These are phyloP conservation scores for Backusella macrospora DNA, from an alignment of 192 early-diverging fungal genomes.

Conservation along the genomic window DNA sequence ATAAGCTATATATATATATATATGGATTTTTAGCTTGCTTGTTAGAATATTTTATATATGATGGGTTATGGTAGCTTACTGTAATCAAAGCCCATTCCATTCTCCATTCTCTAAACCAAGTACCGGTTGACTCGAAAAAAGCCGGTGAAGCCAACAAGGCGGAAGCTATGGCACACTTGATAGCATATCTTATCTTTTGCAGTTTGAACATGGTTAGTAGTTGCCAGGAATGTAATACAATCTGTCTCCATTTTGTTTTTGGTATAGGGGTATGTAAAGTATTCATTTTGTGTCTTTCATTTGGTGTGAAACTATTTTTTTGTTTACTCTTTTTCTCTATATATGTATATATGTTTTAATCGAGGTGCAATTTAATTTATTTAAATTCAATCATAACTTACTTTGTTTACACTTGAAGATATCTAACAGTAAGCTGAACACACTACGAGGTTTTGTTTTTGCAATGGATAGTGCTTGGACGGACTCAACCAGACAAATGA, in stretches of 20 bases:
- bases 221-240: constrained; percentile 61
- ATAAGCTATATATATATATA: constrained; percentile 49
- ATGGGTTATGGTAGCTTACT: constrained; percentile 33
- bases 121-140: constrained; percentile 58
- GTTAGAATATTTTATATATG: not conserved
- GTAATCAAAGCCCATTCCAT: constrained; percentile 81
- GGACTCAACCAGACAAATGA: constrained; percentile 52
- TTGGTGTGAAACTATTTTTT: constrained; percentile 31
- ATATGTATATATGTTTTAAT: not conserved
- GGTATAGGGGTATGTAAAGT: constrained; percentile 66
- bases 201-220: constrained; percentile 59
- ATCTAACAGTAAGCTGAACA: not conserved
- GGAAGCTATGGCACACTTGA: constrained; percentile 67
- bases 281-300: constrained; percentile 37
- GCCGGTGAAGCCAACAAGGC: constrained; percentile 64
- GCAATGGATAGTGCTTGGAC: constrained; percentile 20
- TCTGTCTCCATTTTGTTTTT: constrained; percentile 43
- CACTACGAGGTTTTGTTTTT: not conserved
- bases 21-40: not conserved
- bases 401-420: not conserved
- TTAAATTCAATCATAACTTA: not conserved
- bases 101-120: constrained; percentile 60
- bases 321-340: not conserved
- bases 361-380: not conserved
- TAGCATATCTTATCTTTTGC: constrained; percentile 72